Evolutionary conservation across 306 rosid genomes (phyloP).

Genomic region (Pyrus pyrifolia): DNA sequence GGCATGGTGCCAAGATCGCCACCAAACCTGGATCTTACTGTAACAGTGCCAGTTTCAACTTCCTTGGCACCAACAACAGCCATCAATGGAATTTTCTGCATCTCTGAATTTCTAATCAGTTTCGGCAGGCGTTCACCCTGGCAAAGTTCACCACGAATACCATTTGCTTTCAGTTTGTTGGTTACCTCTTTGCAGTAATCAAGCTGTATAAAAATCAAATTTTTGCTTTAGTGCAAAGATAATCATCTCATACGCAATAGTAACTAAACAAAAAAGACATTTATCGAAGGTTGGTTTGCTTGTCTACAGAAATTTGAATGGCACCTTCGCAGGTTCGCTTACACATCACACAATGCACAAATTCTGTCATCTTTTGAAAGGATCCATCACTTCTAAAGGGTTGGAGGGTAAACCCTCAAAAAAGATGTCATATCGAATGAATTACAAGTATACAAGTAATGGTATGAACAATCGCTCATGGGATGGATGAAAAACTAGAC

Average conservation of each 20-base stretch:
- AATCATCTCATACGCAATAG: background rate
- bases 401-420: background rate
- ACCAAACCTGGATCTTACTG: constrained; percentile 78
- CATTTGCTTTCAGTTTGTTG: constrained; percentile 50
- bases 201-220: constrained; percentile 41
- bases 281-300: background rate
- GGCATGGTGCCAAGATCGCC: constrained; percentile 83
- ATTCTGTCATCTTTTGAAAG: background rate
- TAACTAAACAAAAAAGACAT: background rate
- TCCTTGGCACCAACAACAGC: constrained; percentile 93
- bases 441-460: background rate
- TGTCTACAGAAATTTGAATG: background rate
- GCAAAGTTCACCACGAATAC: constrained; percentile 72
- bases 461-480: background rate
- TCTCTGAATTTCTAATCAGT: constrained; percentile 92
- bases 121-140: constrained; percentile 90
- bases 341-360: background rate
- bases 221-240: background rate
- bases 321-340: background rate
- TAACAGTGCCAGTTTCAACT: constrained; percentile 63
- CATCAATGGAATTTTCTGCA: constrained; percentile 85
- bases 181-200: constrained; percentile 65
- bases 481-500: background rate
- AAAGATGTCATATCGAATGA: background rate
- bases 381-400: background rate